Base-by-base conservation (phyloP, 176 grass and related monocot genomes). In the Carex kokanica region DNA sequence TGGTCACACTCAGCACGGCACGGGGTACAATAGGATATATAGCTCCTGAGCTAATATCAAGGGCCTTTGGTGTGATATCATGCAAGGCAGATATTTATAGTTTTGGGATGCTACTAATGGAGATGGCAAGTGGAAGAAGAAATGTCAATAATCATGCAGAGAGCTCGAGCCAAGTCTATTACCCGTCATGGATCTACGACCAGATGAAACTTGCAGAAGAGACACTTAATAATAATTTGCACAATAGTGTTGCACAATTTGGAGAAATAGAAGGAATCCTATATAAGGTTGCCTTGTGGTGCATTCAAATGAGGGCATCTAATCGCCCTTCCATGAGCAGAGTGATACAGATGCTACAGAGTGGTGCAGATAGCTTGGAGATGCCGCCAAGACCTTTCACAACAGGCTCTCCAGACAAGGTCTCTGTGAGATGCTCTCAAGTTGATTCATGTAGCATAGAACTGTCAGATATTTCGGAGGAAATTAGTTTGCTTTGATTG, bases 11-110 rank as follows among this genome's bases (percentile, higher is more conserved):
- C 78, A 90, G 85, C 1, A 88, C 87, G 24, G 38, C 86, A 12
- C 53, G 92, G 51, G 92, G 92, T 1, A 94, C 92, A 20, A 73
- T 92, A 16, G 92, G 92, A n/a, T 92, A 92, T 79, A 94, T 94
- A 34, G 92, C 92, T 5, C 92, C 92, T 4, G 90, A 94, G 84
- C 88, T 94, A 11, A 91, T 94, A 16, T 94, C 87, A 0, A 81
- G 92, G 0, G 74, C 80, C 4, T 94, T 91, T 18, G 90, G 88
- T 4, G 75, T 88, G 1, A 36, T 90, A n/a, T 92, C 92, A 0
- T 53, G 80, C n/a, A 89, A 88, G 75, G 89, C 88, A 7, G 85
- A 86, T 29, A 77, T 81, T 14, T 86, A 86, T 17, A 81, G 85
- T n/a, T 86, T 79, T 60, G 85, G 85, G n/a, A 86, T 72, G 85